Evolutionary conservation across 2,329 filamentous ascomycete species (phyloP), one percentile per base, ranked within the genome.

Genomic region (Dothideomycetes sp.): DNA sequence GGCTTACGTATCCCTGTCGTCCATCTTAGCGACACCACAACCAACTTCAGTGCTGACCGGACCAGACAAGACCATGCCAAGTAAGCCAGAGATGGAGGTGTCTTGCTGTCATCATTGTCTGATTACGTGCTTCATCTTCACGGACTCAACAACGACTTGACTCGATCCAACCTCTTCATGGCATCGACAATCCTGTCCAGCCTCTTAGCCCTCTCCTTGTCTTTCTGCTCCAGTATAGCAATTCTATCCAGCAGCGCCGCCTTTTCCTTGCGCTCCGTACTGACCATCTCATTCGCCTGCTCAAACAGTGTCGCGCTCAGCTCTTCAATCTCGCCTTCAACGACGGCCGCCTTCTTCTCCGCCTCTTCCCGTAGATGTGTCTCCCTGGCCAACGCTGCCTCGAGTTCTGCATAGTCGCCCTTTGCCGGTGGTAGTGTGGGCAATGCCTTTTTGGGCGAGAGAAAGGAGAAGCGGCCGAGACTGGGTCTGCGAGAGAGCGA

Each of bases 281-380:
- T 81, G 12, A 88, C 83, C 83, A 88, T 88, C 61, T 85, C 76
- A 55, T 88, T 88, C 36, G 83, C 83, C 64, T 86, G 79, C 62
- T 83, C 77, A 56, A 88, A 88, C 38, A 88, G 63, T 37, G 72
- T 72, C 17, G 74, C 79, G 52, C 73, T 82, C 43, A 88, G 66
- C 60, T 88, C 83, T 59, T 88, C 83, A 17, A 88, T 70, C 64
- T 88, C 83, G n/a, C 64, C 68, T 52, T 74, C 78, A 34, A 81
- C 80, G 36, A 75, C 73, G 45, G 67, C 67, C 15, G 84, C 63
- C 44, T 73, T 70, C 34, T 72, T 72, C 61, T 88, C 83, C 2
- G 83, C 82, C 39, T 75, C 72, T 27, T 69, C 65, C 8, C 83
- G 73, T 41, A 83, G 66, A 34, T 62, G 62, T 52, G 81, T 74